Conservation (phyloP, 208 protist genomes). For the Trypanosoma caninum region DNA sequence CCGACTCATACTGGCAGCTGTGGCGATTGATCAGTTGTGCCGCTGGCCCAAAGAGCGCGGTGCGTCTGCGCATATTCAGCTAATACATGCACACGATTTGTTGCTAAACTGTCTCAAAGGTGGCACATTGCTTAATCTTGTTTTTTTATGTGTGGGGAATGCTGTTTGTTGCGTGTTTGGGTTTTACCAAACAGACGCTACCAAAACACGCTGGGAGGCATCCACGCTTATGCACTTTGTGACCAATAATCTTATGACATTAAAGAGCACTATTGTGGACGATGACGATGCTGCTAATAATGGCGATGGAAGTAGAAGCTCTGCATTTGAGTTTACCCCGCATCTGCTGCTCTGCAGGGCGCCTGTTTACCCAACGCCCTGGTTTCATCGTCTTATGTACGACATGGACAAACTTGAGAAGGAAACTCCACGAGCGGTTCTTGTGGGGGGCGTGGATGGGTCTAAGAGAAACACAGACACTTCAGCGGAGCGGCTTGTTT, state of each 20-base stretch:
- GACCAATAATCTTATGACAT: slow-evolving; percentile 4
- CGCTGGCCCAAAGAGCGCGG: slow-evolving; percentile 14
- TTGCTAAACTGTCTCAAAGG: slow-evolving; percentile 11
- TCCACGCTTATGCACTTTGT: slow-evolving; percentile 10
- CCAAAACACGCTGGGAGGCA: slow-evolving; percentile 5
- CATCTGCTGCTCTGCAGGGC: slow-evolving; percentile 17
- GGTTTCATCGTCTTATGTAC: slow-evolving; percentile 19
- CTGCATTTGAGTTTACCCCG: slow-evolving; percentile 2
- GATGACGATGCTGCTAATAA: neutral
- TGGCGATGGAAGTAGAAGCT: neutral
- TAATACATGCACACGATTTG: slow-evolving; percentile 16
- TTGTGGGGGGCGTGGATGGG: neutral
- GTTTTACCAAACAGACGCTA: slow-evolving; percentile 21
- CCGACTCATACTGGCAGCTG: slow-evolving; percentile 36
- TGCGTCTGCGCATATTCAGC: neutral
- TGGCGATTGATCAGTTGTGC: slow-evolving; percentile 46
- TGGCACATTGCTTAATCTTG: slow-evolving; percentile 25
- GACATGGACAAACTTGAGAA: slow-evolving; percentile 19
- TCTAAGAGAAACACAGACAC: neutral
- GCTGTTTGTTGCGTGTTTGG: slow-evolving; percentile 39
- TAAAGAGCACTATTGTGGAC: neutral
- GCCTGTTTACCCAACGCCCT: slow-evolving; percentile 13
- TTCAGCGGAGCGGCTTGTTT: neutral
- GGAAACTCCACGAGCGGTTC: neutral
- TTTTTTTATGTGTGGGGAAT: slow-evolving; percentile 47